phyloP scores from a whole-genome alignment of 305 asterid species.

The Fraxinus baroniana region DNA sequence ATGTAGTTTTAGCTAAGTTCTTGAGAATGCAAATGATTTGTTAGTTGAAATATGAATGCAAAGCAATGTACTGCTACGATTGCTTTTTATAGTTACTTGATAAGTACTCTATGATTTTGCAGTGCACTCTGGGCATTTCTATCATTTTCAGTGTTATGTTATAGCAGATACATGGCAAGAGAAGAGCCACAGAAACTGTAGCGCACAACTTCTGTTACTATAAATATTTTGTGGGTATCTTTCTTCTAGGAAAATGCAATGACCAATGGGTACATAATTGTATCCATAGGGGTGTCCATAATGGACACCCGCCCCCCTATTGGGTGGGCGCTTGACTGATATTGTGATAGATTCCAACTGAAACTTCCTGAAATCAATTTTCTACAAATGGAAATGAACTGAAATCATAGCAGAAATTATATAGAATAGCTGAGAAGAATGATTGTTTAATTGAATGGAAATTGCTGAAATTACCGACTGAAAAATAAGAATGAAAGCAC shows the following conservation, averaged over 20 bases:
- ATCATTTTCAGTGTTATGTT: not conserved
- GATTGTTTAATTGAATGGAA: too few relatives aligned
- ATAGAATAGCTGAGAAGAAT: too few relatives aligned
- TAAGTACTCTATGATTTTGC: not conserved
- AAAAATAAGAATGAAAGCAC: too few relatives aligned
- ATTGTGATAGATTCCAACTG: too few relatives aligned
- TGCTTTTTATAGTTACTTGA: not conserved
- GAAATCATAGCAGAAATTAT: too few relatives aligned
- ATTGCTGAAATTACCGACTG: too few relatives aligned
- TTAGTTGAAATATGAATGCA: not conserved
- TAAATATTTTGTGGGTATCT: not conserved
- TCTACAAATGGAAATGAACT: too few relatives aligned
- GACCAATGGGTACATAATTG: too few relatives aligned
- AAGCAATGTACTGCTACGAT: not conserved
- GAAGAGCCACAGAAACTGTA: not conserved
- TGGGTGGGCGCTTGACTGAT: too few relatives aligned
- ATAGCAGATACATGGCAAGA: not conserved
- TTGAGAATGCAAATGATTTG: not conserved
- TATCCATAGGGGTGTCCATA: not conserved
- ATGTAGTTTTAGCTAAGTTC: conserved; percentile 10
- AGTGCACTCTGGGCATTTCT: not conserved
- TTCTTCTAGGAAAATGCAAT: not conserved
- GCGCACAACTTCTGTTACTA: not conserved
- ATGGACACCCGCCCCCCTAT: not conserved
- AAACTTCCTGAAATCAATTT: too few relatives aligned